Evolutionary conservation across 192 early-diverging fungal species (phyloP).

Genomic region (Jimgerdemannia flammicorona): DNA sequence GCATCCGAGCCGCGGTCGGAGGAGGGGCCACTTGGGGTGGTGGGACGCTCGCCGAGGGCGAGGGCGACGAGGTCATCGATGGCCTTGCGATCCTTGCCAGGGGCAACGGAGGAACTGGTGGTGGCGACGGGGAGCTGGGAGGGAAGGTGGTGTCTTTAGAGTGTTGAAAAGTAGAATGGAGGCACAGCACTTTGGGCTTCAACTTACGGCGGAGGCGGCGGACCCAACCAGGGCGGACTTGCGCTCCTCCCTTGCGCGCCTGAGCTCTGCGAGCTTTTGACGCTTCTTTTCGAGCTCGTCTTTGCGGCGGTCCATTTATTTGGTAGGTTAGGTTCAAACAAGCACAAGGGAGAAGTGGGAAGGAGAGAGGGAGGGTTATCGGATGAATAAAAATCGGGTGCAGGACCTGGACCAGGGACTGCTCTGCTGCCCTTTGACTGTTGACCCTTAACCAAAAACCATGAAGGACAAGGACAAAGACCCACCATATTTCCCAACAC

Average conservation of each 20-base stretch:
- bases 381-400: no score
- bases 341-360: no score
- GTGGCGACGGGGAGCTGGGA: background rate
- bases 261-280: slow-evolving; percentile 86
- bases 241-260: slow-evolving; percentile 78
- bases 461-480: background rate
- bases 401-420: no score
- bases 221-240: slow-evolving; percentile 30
- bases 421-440: no score
- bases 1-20: slow-evolving; percentile 46
- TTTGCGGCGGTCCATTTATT: slow-evolving; percentile 60
- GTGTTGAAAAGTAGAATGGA: background rate
- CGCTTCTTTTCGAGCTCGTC: slow-evolving; percentile 91
- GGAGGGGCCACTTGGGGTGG: slow-evolving; percentile 27
- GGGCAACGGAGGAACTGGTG: slow-evolving; percentile 1
- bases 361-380: no score
- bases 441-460: background rate
- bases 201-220: background rate
- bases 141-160: background rate
- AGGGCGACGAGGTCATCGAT: slow-evolving; percentile 87
- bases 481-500: background rate
- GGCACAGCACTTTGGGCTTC: background rate
- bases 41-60: slow-evolving; percentile 68
- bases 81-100: slow-evolving; percentile 50
- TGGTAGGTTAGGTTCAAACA: no score